Evolutionary conservation across 768 basidiomycete genomes (phyloP).

Genomic region (Grammothele lineata): DNA sequence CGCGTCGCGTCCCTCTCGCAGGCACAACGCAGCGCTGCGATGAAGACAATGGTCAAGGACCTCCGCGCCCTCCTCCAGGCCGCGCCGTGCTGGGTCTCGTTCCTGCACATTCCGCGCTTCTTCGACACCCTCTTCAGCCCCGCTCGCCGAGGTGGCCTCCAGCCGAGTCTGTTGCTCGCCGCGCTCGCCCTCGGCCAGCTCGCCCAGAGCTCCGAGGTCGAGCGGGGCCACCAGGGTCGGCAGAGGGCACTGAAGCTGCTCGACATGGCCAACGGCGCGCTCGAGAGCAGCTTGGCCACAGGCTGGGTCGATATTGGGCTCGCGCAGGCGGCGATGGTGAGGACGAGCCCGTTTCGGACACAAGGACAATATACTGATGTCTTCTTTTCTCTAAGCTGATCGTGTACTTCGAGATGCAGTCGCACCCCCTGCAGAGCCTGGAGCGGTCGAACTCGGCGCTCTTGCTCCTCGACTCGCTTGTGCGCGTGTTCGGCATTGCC

Average conservation of each 20-base stretch:
- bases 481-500: constrained; percentile 32
- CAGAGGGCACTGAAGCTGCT: constrained; percentile 43
- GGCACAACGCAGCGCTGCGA: constrained; percentile 41
- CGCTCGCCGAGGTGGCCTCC: constrained; percentile 46
- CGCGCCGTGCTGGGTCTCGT: constrained; percentile 70
- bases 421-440: constrained; percentile 2
- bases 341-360: too few relatives aligned
- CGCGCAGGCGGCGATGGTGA: constrained; percentile 10
- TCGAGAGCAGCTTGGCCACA: constrained; percentile 58
- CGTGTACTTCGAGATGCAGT: constrained; percentile 10
- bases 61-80: constrained; percentile 59
- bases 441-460: constrained; percentile 6
- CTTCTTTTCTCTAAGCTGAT: constrained; percentile 8
- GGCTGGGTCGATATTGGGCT: constrained; percentile 36
- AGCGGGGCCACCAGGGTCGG: constrained; percentile 4
- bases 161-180: constrained; percentile 62
- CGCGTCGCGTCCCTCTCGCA: constrained; percentile 14
- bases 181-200: constrained; percentile 32
- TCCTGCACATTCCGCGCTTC: constrained; percentile 68
- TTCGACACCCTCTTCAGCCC: constrained; percentile 55
- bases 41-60: constrained; percentile 46
- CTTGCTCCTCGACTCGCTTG: constrained; percentile 10
- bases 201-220: constrained; percentile 6
- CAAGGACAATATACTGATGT: too few relatives aligned
- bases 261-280: constrained; percentile 42